Base-by-base conservation (phyloP, 345 rosid species). In the Hypericum perforatum region DNA sequence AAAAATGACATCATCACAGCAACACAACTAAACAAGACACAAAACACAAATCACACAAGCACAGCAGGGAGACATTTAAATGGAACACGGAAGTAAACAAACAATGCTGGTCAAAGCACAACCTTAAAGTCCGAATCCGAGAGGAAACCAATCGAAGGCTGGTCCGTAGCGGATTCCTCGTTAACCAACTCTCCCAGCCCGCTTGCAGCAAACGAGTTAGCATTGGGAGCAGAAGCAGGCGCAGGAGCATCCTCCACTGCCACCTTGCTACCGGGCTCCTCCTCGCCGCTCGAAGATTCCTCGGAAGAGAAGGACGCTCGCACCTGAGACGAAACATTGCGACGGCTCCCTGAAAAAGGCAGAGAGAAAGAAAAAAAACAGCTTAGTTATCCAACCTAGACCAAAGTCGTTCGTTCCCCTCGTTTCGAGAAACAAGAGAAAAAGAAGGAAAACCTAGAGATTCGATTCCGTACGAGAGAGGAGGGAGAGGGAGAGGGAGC, bases 51-150 rank as follows among this genome's bases (percentile, higher is more conserved):
- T 53, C 54, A 11, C 6, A 55, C 11, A 50, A 5, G 2, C 37
- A 11, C 15, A 13, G 41, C 5, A 16, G 37, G 5, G 11, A 37
- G 22, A 38, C 16, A 7, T 4, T 22, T 4, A 22, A 22, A 22
- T 22, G 32, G 32, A 22, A 1, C 32, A 22, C 32, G 4, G 32
- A 22, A 22, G 32, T 22, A 8, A 0, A 14, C 45, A 38, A 22
- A 7, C 15, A 7, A 54, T 64, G 56, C 32, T 22, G 32, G 32
- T 22, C 32, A 22, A 22, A 22, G 32, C 32, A 22, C 32, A 61
- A 88, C 97, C 97, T 85, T 74, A 15, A 78, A 12, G 32, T 75
- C 71, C 48, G 78, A 56, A 36, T 69, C 73, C 41, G 78, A 76
- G 68, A 82, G 57, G 47, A 89, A 63, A 37, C 78, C 82, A 16